phyloP scores from a whole-genome alignment of 176 grass and related monocot species.

The Phragmites australis region DNA sequence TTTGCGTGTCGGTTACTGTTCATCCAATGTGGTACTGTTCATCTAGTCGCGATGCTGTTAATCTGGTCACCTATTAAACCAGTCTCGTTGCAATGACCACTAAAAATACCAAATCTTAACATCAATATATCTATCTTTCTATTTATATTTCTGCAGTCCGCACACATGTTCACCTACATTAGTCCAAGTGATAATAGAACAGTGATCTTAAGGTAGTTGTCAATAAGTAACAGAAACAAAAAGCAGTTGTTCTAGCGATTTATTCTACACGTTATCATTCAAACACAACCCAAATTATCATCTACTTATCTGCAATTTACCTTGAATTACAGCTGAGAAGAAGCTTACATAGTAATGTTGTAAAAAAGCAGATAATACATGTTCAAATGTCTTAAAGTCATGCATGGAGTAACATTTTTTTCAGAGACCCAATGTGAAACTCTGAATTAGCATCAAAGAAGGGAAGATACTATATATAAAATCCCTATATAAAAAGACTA shows the following conservation, averaged over 20 bases:
- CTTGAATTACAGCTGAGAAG: not conserved
- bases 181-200: not conserved
- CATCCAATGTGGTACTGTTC: too few relatives aligned
- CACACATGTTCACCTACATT: not conserved
- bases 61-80: too few relatives aligned
- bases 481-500: not conserved
- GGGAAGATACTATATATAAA: not conserved
- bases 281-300: conserved; percentile 12
- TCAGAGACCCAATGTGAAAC: not conserved
- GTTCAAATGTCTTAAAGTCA: not conserved
- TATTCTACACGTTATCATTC: not conserved
- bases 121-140: not conserved
- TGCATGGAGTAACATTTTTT: not conserved
- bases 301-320: not conserved
- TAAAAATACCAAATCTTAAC: too few relatives aligned
- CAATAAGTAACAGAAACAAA: conserved; percentile 4
- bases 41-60: too few relatives aligned
- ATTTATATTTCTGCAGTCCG: not conserved
- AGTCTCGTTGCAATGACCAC: too few relatives aligned
- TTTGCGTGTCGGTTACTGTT: too few relatives aligned
- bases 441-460: conserved; percentile 22
- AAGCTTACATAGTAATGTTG: not conserved
- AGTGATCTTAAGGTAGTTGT: not conserved
- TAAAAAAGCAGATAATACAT: conserved; percentile 14
- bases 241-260: not conserved